These are phyloP conservation scores for Penicillium vulpinum DNA, from an alignment of 2,329 filamentous ascomycete genomes.

Conservation along the genomic window DNA sequence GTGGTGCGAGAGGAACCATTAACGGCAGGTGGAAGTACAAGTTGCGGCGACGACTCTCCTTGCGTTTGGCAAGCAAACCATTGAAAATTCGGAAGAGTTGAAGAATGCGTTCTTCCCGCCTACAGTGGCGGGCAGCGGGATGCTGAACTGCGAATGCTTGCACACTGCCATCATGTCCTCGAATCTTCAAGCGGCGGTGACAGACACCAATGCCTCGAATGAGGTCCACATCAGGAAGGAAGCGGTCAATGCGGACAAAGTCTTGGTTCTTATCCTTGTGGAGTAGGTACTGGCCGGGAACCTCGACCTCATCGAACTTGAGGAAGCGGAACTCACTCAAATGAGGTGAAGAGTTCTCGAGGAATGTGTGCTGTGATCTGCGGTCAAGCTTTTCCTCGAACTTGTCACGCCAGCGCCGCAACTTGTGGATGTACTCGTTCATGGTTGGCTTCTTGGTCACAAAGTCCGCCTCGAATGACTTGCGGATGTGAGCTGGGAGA, in stretches of 20 bases:
- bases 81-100: constrained; percentile 98
- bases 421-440: constrained; percentile 97
- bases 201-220: constrained; percentile 88
- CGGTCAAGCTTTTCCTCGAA: constrained; percentile 97
- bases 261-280: constrained; percentile 99
- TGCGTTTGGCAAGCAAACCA: constrained; percentile 83
- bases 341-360: constrained; percentile 86
- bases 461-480: constrained; percentile 97
- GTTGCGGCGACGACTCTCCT: constrained; percentile 90
- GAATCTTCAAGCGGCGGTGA: constrained; percentile 89
- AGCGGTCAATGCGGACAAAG: constrained; percentile 95
- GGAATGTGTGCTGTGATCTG: constrained; percentile 67
- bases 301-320: constrained; percentile 97
- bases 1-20: constrained; percentile 92
- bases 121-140: constrained; percentile 85
- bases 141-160: constrained; percentile 97
- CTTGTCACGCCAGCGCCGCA: constrained; percentile 93
- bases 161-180: constrained; percentile 95
- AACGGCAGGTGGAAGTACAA: constrained; percentile 93
- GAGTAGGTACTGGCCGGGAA: constrained; percentile 93
- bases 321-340: constrained; percentile 96
- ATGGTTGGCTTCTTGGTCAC: constrained; percentile 93
- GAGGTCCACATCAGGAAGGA: constrained; percentile 90
- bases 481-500: constrained; percentile 88
- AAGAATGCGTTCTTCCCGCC: constrained; percentile 89